Conservation (phyloP, 2,329 filamentous ascomycete genomes). For the Aspergillus sp. region DNA sequence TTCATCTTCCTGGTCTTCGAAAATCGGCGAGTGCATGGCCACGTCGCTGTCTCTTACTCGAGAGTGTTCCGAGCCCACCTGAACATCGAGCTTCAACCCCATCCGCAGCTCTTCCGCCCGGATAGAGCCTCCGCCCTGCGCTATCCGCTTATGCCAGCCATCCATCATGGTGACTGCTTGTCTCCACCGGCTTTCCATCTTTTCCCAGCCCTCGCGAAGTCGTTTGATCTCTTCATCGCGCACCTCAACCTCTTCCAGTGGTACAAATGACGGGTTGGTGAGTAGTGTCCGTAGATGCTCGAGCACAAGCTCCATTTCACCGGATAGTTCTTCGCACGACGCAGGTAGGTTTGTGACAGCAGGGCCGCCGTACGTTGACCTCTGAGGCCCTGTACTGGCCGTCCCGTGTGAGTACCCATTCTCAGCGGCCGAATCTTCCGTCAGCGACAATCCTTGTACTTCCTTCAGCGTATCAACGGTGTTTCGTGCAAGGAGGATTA, state of each 20-base stretch:
- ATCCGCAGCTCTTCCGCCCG: constrained; percentile 44
- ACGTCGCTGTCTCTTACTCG: constrained; percentile 21
- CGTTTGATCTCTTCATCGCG: constrained; percentile 87
- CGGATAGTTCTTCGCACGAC: constrained; percentile 67
- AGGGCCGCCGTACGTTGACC: constrained; percentile 25
- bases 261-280: constrained; percentile 94
- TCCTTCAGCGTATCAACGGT: constrained; percentile 69
- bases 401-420: constrained; percentile 32
- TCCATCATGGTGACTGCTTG: constrained; percentile 91
- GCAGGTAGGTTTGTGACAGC: constrained; percentile 50
- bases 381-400: constrained; percentile 22
- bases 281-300: constrained; percentile 79
- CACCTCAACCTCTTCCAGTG: constrained; percentile 89
- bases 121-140: constrained; percentile 41
- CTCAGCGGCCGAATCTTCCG: constrained; percentile 25
- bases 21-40: constrained; percentile 30
- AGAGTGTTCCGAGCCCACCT: constrained; percentile 25
- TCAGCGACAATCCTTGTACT: constrained; percentile 52
- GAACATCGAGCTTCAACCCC: constrained; percentile 44
- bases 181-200: constrained; percentile 87
- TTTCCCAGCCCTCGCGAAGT: constrained; percentile 82
- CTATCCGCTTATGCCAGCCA: constrained; percentile 81
- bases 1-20: constrained; percentile 31
- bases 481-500: constrained; percentile 70
- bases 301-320: constrained; percentile 74